These are phyloP conservation scores for Acanthamoeba lenticulata DNA, from an alignment of 208 protist species.

Conservation along the genomic window DNA sequence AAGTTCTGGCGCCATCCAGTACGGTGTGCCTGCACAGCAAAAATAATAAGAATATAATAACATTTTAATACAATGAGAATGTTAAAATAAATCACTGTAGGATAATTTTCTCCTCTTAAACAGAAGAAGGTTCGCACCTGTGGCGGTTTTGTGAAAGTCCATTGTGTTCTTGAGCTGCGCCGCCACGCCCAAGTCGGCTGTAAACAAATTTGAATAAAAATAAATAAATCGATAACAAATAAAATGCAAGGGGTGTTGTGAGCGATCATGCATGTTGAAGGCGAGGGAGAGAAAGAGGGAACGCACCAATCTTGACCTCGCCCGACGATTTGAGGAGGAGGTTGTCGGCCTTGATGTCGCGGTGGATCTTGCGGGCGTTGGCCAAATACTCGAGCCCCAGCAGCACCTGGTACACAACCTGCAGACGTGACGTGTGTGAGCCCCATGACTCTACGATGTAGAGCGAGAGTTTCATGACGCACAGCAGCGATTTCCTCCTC, in stretches of 20 bases:
- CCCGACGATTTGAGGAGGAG: constrained; percentile 18
- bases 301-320: constrained; percentile 36
- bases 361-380: constrained; percentile 35
- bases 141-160: constrained; percentile 39
- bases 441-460: background rate
- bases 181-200: constrained; percentile 57
- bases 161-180: constrained; percentile 21
- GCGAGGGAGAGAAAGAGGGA: background rate
- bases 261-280: too few relatives aligned
- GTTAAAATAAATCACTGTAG: too few relatives aligned
- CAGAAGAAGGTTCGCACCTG: background rate
- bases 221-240: too few relatives aligned
- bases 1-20: constrained; percentile 23
- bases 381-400: background rate
- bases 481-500: constrained; percentile 40
- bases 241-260: too few relatives aligned
- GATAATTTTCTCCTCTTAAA: too few relatives aligned
- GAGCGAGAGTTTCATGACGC: background rate
- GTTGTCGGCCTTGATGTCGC: constrained; percentile 60
- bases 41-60: too few relatives aligned
- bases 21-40: background rate
- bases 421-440: background rate
- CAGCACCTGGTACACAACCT: background rate
- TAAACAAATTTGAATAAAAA: background rate
- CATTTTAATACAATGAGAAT: too few relatives aligned